Percentiles rank a stretch among this genome's conserved stretches.
Conservation (phyloP, 2,329 filamentous ascomycete species). For the Trichoderma citrinoviride region DNA sequence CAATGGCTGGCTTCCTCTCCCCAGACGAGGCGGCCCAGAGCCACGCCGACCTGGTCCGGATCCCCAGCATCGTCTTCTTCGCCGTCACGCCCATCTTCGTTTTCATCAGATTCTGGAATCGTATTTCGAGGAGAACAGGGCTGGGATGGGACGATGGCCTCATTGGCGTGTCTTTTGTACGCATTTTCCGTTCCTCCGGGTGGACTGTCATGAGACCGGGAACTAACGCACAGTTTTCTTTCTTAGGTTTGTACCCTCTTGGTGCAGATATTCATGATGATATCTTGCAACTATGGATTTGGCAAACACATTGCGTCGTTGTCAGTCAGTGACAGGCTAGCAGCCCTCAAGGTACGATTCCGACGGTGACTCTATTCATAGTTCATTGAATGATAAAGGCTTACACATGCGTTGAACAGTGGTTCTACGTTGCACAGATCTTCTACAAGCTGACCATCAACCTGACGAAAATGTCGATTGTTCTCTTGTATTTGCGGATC, state of each 20-base stretch:
- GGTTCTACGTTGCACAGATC: conserved; percentile 51
- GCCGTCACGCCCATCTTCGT: conserved; percentile 43
- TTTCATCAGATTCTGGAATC: conserved; percentile 40
- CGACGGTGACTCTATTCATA: neutral
- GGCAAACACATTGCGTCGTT: conserved; percentile 42
- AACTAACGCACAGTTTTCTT: neutral
- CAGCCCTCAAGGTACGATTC: conserved; percentile 37
- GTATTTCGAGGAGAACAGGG: conserved; percentile 37
- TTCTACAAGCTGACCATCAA: conserved; percentile 55
- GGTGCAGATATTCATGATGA: conserved; percentile 41
- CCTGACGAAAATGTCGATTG: conserved; percentile 51
- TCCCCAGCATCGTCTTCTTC: conserved; percentile 44
- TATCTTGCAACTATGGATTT: conserved; percentile 42
- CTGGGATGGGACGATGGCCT: conserved; percentile 44
- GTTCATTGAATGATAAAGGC: neutral
- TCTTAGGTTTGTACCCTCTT: conserved; percentile 36
- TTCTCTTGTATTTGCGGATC: conserved; percentile 54
- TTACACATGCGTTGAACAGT: conserved; percentile 31
- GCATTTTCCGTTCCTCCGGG: conserved; percentile 1
- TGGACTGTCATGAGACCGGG: neutral
- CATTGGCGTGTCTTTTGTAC: conserved; percentile 43
- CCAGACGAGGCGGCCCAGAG: conserved; percentile 30
- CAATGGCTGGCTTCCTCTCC: conserved; percentile 7
- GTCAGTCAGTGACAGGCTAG: conserved; percentile 34
- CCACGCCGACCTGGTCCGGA: conserved; percentile 39